phyloP scores from a whole-genome alignment of 2,329 filamentous ascomycete species.

The Clonostachys rosea region DNA sequence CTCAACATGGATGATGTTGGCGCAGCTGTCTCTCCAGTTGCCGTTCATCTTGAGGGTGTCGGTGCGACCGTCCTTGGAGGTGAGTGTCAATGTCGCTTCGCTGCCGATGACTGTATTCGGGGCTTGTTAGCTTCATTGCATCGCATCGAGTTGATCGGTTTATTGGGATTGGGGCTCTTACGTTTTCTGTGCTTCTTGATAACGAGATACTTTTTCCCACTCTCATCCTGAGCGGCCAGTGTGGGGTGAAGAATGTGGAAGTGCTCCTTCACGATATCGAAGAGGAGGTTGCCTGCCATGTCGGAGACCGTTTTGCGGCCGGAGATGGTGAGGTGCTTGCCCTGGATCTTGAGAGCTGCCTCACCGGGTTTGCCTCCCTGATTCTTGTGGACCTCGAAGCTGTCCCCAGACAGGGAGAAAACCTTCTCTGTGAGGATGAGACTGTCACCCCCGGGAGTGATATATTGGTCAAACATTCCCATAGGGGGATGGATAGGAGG shows the following conservation, averaged over 20 bases:
- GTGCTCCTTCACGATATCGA: slow-evolving; percentile 51
- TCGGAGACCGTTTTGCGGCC: slow-evolving; percentile 53
- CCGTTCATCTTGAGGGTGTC: slow-evolving; percentile 54
- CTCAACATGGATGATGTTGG: slow-evolving; percentile 50
- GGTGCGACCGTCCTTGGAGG: slow-evolving; percentile 33
- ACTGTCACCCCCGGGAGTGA: slow-evolving; percentile 34
- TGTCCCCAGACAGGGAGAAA: slow-evolving; percentile 57
- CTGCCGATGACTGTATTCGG: slow-evolving; percentile 38
- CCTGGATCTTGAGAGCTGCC: slow-evolving; percentile 51
- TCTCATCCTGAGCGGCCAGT: slow-evolving; percentile 41
- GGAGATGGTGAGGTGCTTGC: slow-evolving; percentile 45
- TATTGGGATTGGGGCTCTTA: slow-evolving; percentile 22
- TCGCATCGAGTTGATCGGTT: not conserved
- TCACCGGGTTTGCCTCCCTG: slow-evolving; percentile 43
- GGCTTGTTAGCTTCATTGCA: slow-evolving; percentile 3
- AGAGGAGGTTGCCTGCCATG: slow-evolving; percentile 46
- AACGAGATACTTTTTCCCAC: slow-evolving; percentile 42
- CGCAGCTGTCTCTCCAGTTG: slow-evolving; percentile 52
- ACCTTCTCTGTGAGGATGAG: slow-evolving; percentile 58
- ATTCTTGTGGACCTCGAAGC: slow-evolving; percentile 46
- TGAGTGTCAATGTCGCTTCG: slow-evolving; percentile 54
- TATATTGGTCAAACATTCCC: slow-evolving; percentile 31
- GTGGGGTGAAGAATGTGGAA: slow-evolving; percentile 41
- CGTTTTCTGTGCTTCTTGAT: slow-evolving; percentile 50
- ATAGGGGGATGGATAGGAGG: slow-evolving; percentile 21